These are phyloP conservation scores for Stachybotrys chartarum DNA, from an alignment of 2,329 filamentous ascomycete genomes.

Conservation along the genomic window DNA sequence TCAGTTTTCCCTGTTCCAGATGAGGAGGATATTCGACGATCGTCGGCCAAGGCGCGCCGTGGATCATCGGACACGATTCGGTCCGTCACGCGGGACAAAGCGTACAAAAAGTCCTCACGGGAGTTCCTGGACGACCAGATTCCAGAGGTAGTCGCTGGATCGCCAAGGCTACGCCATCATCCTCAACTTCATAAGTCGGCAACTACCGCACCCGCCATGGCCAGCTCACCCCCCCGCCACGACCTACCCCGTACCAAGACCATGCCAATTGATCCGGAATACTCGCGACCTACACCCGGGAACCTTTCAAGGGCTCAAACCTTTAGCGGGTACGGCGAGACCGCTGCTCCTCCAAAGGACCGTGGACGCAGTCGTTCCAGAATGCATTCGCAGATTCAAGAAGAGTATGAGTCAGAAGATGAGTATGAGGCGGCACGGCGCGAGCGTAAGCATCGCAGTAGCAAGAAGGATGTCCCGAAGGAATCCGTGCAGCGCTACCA, in stretches of 20 bases:
- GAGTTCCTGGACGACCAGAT: constrained; percentile 22
- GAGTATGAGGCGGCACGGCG: constrained; percentile 14
- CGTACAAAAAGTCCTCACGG: constrained; percentile 21
- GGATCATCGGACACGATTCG: constrained; percentile 16
- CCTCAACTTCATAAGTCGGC: constrained; percentile 16
- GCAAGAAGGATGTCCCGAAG: constrained; percentile 21
- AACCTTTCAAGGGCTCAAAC: constrained; percentile 24
- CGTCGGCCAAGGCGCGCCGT: constrained; percentile 24
- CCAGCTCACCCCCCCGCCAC: constrained; percentile 24
- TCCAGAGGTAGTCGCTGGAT: constrained; percentile 15
- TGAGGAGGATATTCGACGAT: constrained; percentile 24
- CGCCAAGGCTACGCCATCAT: constrained; percentile 21
- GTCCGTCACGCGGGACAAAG: constrained; percentile 16
- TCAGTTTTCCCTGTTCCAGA: constrained; percentile 21
- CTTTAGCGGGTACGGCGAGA: constrained; percentile 17
- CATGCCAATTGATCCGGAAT: constrained; percentile 22
- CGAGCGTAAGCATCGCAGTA: constrained; percentile 25
- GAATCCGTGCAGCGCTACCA: constrained; percentile 20
- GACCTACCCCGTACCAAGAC: constrained; percentile 24
- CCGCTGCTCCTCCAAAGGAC: constrained; percentile 7
- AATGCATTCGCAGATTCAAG: constrained; percentile 25
- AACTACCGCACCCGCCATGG: constrained; percentile 14
- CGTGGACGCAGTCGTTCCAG: constrained; percentile 31
- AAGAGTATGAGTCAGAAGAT: constrained; percentile 27
- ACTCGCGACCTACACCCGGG: constrained; percentile 17